These are phyloP conservation scores for Penicillium paneum DNA, from an alignment of 2,329 filamentous ascomycete species.

Conservation along the genomic window DNA sequence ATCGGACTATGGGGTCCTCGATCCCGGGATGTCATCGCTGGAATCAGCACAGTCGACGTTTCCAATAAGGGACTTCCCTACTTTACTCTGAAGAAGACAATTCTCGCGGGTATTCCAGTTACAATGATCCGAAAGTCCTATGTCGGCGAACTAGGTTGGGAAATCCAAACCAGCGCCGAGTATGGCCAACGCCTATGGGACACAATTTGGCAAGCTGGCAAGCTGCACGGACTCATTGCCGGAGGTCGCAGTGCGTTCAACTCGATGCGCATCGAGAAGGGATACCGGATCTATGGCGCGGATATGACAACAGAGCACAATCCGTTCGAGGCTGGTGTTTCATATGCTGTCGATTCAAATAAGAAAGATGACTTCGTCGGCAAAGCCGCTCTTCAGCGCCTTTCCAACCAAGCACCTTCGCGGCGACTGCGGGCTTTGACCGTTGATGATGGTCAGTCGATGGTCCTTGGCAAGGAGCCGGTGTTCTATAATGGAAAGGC, in stretches of 20 bases:
- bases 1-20: conserved; percentile 63
- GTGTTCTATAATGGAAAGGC: conserved; percentile 51
- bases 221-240: conserved; percentile 55
- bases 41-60: conserved; percentile 31
- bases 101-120: conserved; percentile 56
- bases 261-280: conserved; percentile 58
- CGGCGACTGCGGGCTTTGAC: conserved; percentile 48
- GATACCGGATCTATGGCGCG: conserved; percentile 55
- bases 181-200: conserved; percentile 60
- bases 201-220: conserved; percentile 53
- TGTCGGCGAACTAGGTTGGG: conserved; percentile 62
- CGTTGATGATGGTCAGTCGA: conserved; percentile 55
- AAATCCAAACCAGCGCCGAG: conserved; percentile 60
- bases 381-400: conserved; percentile 47
- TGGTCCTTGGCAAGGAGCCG: conserved; percentile 62
- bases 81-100: conserved; percentile 49
- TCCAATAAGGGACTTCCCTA: conserved; percentile 46
- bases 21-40: conserved; percentile 51
- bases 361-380: conserved; percentile 49
- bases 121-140: conserved; percentile 56
- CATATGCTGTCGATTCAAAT: conserved; percentile 46
- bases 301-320: conserved; percentile 62
- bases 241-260: conserved; percentile 59
- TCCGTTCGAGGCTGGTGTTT: conserved; percentile 58
- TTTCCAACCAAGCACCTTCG: conserved; percentile 41